A percentile compares a stretch with the other conserved stretches of the same genome.
phyloP scores from a whole-genome alignment of 305 asterid species.

The Rubia peregrina region DNA sequence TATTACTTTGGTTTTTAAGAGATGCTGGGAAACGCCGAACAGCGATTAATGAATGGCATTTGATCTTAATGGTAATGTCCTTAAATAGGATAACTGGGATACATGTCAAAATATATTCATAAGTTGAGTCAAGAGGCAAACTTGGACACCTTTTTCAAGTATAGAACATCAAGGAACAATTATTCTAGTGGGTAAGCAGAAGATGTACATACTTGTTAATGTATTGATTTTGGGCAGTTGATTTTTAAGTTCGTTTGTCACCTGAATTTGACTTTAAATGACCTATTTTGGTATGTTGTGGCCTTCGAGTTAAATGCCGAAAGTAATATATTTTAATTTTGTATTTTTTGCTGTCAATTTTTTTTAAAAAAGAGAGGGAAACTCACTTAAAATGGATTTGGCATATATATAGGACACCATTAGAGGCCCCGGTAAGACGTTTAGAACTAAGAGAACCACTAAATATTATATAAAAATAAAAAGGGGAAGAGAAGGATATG shows the following conservation, averaged over 20 bases:
- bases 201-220: neutral
- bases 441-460: no score
- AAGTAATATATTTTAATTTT: neutral
- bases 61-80: neutral
- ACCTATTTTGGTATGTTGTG: neutral
- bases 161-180: neutral
- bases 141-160: neutral
- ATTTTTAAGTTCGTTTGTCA: neutral
- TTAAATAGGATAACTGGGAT: neutral
- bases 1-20: neutral
- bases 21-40: neutral
- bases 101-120: neutral
- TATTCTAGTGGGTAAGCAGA: neutral
- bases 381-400: neutral
- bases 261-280: neutral
- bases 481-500: neutral
- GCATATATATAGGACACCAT: neutral
- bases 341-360: neutral
- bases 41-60: neutral
- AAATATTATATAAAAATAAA: no score
- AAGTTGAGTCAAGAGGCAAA: neutral
- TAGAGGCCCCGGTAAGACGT: no score
- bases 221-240: conserved; percentile 2
- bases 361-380: neutral
- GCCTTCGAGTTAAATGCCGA: neutral